These are phyloP conservation scores for Linaria vulgaris DNA, from an alignment of 257 asterid species.

Conservation along the genomic window DNA sequence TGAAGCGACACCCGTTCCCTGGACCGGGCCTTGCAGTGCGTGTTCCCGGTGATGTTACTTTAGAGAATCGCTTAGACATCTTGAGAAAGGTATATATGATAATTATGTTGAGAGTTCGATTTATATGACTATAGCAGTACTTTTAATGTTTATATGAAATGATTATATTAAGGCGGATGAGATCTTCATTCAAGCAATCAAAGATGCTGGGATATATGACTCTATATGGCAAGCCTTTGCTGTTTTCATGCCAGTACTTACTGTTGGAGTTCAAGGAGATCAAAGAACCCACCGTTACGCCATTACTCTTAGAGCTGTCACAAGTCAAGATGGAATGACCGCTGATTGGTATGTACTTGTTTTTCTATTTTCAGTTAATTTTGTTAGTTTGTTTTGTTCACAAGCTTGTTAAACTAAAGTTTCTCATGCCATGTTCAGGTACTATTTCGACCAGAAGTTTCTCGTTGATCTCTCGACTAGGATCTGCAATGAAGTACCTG, in stretches of 20 bases:
- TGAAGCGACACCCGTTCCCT: conserved; percentile 92
- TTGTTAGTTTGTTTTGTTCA: neutral
- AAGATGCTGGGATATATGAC: conserved; percentile 89
- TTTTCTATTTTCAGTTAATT: too few relatives aligned
- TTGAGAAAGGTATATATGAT: conserved; percentile 68
- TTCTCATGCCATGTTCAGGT: conserved; percentile 50
- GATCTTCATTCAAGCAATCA: conserved; percentile 86
- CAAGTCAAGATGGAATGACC: conserved; percentile 99
- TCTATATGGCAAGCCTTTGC: conserved; percentile 98
- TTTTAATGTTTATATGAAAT: neutral
- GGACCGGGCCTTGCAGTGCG: conserved; percentile 96
- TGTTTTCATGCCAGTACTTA: conserved; percentile 81
- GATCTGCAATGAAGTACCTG: conserved; percentile 90
- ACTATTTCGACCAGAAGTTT: conserved; percentile 80
- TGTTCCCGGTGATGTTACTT: conserved; percentile 86
- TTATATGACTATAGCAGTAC: neutral
- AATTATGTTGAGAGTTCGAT: too few relatives aligned
- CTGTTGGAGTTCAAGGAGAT: conserved; percentile 99
- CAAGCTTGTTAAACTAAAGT: neutral
- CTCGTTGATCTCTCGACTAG: conserved; percentile 73
- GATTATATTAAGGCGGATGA: conserved; percentile 75
- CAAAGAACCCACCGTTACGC: conserved; percentile 92
- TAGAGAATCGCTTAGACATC: conserved; percentile 75
- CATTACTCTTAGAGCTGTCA: conserved; percentile 93
- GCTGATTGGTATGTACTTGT: conserved; percentile 76